A percentile compares a stretch with the other conserved stretches of the same genome.
phyloP scores from a whole-genome alignment of 129 eudicot species.

The Calendula officinalis region DNA sequence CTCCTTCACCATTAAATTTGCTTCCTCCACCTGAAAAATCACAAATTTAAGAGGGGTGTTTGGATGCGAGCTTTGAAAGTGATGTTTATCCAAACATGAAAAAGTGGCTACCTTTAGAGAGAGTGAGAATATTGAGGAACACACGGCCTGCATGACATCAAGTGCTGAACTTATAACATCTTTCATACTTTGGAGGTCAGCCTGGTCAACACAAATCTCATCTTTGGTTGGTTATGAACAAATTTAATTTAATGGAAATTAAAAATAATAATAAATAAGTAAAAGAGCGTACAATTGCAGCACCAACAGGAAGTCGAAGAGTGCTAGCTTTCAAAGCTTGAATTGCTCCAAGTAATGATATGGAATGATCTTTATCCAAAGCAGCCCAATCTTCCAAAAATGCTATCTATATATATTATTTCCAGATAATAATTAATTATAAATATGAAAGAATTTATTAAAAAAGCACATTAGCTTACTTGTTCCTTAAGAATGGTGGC shows the following conservation, averaged over 20 bases:
- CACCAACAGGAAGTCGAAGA: constrained; percentile 63
- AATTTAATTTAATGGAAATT: too few relatives aligned
- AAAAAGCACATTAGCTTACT: constrained; percentile 34
- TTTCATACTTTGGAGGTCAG: constrained; percentile 77
- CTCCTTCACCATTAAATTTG: constrained; percentile 61
- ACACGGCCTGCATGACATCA: constrained; percentile 86
- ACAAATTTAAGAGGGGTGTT: not conserved
- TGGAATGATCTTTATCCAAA: constrained; percentile 55
- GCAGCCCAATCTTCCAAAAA: constrained; percentile 64
- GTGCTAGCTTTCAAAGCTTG: constrained; percentile 45
- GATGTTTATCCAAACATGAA: too few relatives aligned
- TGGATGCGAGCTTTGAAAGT: too few relatives aligned
- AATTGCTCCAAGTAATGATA: constrained; percentile 29
- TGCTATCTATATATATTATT: constrained; percentile 30
- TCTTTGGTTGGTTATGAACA: not conserved
- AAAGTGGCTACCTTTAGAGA: constrained; percentile 46
- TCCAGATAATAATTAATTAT: not conserved
- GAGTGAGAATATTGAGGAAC: constrained; percentile 60
- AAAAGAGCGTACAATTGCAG: constrained; percentile 41
- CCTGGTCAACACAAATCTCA: constrained; percentile 33
- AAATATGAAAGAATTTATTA: too few relatives aligned
- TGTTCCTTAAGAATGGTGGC: constrained; percentile 64
- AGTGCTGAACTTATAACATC: constrained; percentile 81
- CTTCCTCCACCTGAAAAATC: constrained; percentile 68
- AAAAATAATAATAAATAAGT: too few relatives aligned